Base-by-base conservation (phyloP, 2,329 filamentous ascomycete genomes). In the Harringtonia lauricola region DNA sequence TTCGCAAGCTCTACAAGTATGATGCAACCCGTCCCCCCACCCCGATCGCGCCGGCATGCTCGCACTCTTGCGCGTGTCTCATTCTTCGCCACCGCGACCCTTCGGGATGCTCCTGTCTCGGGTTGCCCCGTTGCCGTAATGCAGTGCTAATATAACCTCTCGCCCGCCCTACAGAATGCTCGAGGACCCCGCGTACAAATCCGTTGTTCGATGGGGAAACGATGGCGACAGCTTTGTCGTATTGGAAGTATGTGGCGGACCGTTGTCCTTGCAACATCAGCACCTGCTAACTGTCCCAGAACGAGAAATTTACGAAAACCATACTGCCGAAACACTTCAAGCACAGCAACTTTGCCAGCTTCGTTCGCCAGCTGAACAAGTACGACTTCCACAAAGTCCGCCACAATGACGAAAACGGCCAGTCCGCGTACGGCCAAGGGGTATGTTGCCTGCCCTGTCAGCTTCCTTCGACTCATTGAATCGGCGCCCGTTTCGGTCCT, bases 271-370 rank as follows among this genome's bases (percentile, higher is more conserved):
- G 19, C 33, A n/a, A n/a, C n/a, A n/a, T n/a, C n/a, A n/a, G n/a
- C n/a, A 44, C 42, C 8, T 3, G 17, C 3, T n/a, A 8, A n/a
- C 4, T 38, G 19, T 18, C 13, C 19, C 61, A 95, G 90, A 94
- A 94, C 63, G 90, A 96, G 62, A 95, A 94, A 63, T 98, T 98
- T 59, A 96, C 92, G 19, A 95, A 95, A 62, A 84, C 86, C 33
- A 94, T 98, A 55, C 77, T 98, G 15, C 92, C 92, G 3, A 95
- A 96, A 60, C 88, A 96, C 57, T 98, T 98, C 72, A 98, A 98
- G 65, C 92, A 96, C 66, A 94, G 87, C 74, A 95, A 95, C 62
- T 95, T 95, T 67, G 89, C 89, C 28, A 95, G 88, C 64, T 95
- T 95, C 59, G 89, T 95, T 46, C 83, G 89, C 39, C 89, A 95